Percentiles rank a stretch among this genome's conserved stretches.
phyloP scores from a whole-genome alignment of 441 rosid species.

The Syzygium syzygioides region DNA sequence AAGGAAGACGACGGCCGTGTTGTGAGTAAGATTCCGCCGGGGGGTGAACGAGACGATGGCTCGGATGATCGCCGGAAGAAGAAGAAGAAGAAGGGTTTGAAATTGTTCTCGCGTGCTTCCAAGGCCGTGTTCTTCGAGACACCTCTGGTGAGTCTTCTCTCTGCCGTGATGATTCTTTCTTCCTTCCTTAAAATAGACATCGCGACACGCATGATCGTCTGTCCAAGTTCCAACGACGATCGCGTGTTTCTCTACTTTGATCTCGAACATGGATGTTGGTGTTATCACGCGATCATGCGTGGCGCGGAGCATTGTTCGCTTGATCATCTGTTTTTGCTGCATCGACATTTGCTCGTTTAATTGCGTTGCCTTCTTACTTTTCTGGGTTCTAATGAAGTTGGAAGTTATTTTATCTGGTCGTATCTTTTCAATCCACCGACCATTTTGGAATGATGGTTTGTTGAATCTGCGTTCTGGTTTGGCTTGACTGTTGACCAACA shows the following conservation, averaged over 20 bases:
- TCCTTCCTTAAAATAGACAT: not conserved
- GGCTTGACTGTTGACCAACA: not conserved
- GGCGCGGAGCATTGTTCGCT: not conserved
- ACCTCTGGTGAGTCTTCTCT: conserved; percentile 28
- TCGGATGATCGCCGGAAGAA: not conserved
- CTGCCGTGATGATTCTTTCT: not conserved
- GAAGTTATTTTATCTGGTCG: not conserved
- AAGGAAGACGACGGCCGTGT: conserved; percentile 1
- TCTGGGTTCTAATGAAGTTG: not conserved
- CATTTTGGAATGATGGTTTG: not conserved
- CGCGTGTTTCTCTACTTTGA: not conserved
- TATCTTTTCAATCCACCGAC: not conserved
- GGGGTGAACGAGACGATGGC: not conserved
- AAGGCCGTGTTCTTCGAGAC: conserved; percentile 34
- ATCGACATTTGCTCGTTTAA: not conserved
- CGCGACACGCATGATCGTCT: not conserved
- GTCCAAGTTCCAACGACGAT: not conserved
- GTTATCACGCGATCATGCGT: not conserved
- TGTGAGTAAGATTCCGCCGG: not conserved
- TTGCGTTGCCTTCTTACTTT: not conserved
- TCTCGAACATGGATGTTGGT: not conserved
- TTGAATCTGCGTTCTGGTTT: not conserved
- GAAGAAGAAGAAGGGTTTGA: conserved; percentile 4
- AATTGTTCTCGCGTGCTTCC: conserved; percentile 13
- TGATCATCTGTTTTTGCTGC: not conserved